Percentiles rank a stretch among this genome's conserved stretches.
Evolutionary conservation across 2,329 filamentous ascomycete genomes (phyloP).

Genomic region (Colletotrichum theobromicola): DNA sequence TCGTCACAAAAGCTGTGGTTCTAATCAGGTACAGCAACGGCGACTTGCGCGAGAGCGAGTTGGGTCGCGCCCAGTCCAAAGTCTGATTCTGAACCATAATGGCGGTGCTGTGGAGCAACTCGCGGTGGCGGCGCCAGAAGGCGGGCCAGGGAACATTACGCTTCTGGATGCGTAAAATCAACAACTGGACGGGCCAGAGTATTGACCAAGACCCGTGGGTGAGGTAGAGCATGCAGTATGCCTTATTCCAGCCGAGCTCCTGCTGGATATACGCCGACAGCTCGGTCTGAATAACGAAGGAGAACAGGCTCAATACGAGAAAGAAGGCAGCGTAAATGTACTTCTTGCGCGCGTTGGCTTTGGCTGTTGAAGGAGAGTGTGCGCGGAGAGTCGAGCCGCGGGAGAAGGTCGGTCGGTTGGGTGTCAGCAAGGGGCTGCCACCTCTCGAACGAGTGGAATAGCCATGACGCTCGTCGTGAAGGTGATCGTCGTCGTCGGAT

Average conservation of each 20-base stretch:
- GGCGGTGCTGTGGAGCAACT: slow-evolving; percentile 57
- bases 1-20: slow-evolving; percentile 83
- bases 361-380: slow-evolving; percentile 56
- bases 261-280: slow-evolving; percentile 95
- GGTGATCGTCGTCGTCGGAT: slow-evolving; percentile 31
- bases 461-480: slow-evolving; percentile 26
- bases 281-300: slow-evolving; percentile 94
- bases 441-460: slow-evolving; percentile 19
- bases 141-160: slow-evolving; percentile 78
- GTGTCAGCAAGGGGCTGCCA: slow-evolving; percentile 19
- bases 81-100: slow-evolving; percentile 87
- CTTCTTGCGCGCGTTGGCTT: slow-evolving; percentile 70
- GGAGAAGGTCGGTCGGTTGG: slow-evolving; percentile 29
- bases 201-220: slow-evolving; percentile 94
- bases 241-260: slow-evolving; percentile 92
- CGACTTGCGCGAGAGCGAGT: slow-evolving; percentile 38
- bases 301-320: slow-evolving; percentile 79
- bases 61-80: slow-evolving; percentile 64
- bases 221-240: slow-evolving; percentile 99
- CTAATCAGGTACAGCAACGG: slow-evolving; percentile 74
- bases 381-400: slow-evolving; percentile 76
- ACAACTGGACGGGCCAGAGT: slow-evolving; percentile 85
- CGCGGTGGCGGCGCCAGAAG: slow-evolving; percentile 77
- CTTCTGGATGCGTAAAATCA: slow-evolving; percentile 81
- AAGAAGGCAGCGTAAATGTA: slow-evolving; percentile 90